Base-by-base conservation (phyloP, 2,329 filamentous ascomycete species). In the Akanthomyces uredinophilus region DNA sequence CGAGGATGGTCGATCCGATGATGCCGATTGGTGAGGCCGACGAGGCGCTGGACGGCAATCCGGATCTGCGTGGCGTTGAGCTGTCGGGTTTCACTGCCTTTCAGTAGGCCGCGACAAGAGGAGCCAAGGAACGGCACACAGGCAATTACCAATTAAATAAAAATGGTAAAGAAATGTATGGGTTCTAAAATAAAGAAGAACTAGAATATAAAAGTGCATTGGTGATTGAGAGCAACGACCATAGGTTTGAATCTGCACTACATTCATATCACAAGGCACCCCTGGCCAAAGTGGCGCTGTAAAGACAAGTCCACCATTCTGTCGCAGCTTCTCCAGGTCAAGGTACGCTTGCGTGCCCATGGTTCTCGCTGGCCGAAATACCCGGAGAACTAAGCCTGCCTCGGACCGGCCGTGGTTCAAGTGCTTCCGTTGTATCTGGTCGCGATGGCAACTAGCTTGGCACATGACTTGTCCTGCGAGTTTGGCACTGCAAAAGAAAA, bases 271-370 rank as follows among this genome's bases (percentile, higher is more conserved):
- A 29, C 27, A 4, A 29, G 54, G 54, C 5, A 57, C 24, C 27
- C 67, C 44, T 39, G 64, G 63, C 64, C 66, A 68, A 7, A 63
- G 50, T 41, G 60, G 65, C 50, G 56, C 14, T n/a, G 47, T 66
- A 44, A 68, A 67, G 14, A 63, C 4, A n/a, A 68, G 66, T 27
- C 16, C 20, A 24, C 60, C 66, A 18, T 67, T 52, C 39, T 63
- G 61, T 27, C 60, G 64, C 4, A 67, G 61, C 50, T 65, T n/a
- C 53, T 67, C 65, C 11, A 64, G 64, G 49, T 68, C 65, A 11
- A 61, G 47, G 55, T 68, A 66, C 22, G 67, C 50, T 32, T 60
- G 50, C 60, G 66, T 46, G 27, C 64, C 60, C 44, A 67, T 47
- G 47, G 43, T 57, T 2, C 59, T 46, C 18, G 60, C 64, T 3